Conservation (phyloP, 140 eudicot species). For the Erigeron philadelphicus region DNA sequence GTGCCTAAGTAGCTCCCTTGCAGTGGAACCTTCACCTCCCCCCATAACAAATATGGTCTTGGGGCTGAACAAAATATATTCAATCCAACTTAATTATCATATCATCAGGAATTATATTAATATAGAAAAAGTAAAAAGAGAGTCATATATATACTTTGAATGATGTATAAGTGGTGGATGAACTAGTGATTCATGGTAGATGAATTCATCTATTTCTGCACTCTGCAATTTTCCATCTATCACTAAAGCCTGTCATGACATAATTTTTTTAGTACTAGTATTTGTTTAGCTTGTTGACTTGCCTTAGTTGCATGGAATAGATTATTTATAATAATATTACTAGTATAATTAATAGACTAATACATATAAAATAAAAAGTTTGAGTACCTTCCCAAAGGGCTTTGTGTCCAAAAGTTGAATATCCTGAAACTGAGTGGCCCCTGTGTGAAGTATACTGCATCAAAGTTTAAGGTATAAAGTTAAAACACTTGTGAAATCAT, state of each 20-base stretch:
- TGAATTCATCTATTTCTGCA: constrained; percentile 89
- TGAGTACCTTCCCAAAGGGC: constrained; percentile 87
- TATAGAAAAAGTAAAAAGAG: not conserved
- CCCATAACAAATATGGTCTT: constrained; percentile 82
- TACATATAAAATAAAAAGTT: too few relatives aligned
- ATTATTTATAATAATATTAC: too few relatives aligned
- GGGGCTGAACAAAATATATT: constrained; percentile 46
- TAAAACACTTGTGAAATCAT: not conserved
- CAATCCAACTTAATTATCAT: not conserved
- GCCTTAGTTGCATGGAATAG: too few relatives aligned
- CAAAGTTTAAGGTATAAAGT: not conserved
- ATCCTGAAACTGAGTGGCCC: constrained; percentile 81
- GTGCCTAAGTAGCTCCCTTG: constrained; percentile 74
- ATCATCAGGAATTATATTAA: not conserved
- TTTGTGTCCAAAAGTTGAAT: constrained; percentile 86
- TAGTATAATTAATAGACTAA: too few relatives aligned
- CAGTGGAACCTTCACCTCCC: constrained; percentile 96
- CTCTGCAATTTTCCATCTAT: constrained; percentile 97
- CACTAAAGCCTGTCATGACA: constrained; percentile 55
- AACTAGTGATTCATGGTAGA: constrained; percentile 90
- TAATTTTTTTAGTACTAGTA: not conserved
- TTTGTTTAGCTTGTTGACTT: too few relatives aligned
- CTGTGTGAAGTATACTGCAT: constrained; percentile 69
- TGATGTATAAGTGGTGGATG: constrained; percentile 91
- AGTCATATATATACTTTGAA: constrained; percentile 54